These are phyloP conservation scores for Apiospora malaysiana DNA, from an alignment of 2,329 filamentous ascomycete genomes.

Conservation along the genomic window DNA sequence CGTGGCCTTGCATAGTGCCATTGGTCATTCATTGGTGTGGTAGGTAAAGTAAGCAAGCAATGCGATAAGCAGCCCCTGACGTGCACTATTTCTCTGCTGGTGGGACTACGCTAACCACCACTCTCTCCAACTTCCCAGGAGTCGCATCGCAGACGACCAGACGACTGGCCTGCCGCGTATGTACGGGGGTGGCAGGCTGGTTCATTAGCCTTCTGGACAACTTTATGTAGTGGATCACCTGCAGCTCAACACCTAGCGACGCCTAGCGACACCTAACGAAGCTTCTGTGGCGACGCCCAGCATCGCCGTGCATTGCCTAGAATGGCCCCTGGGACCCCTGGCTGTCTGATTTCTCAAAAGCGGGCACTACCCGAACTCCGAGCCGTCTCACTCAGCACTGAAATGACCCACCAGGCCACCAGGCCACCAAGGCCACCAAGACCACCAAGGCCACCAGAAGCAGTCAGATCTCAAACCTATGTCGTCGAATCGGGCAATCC, in stretches of 20 bases:
- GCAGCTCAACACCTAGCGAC: background rate
- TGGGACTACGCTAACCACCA: no score
- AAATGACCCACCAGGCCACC: background rate
- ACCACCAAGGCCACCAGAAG: no score
- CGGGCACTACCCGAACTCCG: background rate
- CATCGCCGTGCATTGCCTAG: background rate
- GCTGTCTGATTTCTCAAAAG: background rate
- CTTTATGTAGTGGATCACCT: constrained; percentile 4
- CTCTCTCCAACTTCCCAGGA: no score
- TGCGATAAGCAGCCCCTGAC: background rate
- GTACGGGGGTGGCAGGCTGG: background rate
- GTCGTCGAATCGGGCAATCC: background rate
- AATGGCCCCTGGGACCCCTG: background rate
- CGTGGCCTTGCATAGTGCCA: background rate
- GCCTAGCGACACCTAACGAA: background rate
- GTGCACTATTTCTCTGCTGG: background rate
- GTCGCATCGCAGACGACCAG: no score
- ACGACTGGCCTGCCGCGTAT: background rate
- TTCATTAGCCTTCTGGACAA: background rate
- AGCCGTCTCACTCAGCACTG: background rate
- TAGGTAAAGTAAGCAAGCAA: no score
- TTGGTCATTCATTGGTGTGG: no score
- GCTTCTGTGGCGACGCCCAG: no score
- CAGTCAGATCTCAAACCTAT: background rate
- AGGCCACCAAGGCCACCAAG: background rate